Percentiles rank a stretch among this genome's conserved stretches.
Conservation (phyloP, 169 alveolate species). For the Cystoisospora suis region DNA sequence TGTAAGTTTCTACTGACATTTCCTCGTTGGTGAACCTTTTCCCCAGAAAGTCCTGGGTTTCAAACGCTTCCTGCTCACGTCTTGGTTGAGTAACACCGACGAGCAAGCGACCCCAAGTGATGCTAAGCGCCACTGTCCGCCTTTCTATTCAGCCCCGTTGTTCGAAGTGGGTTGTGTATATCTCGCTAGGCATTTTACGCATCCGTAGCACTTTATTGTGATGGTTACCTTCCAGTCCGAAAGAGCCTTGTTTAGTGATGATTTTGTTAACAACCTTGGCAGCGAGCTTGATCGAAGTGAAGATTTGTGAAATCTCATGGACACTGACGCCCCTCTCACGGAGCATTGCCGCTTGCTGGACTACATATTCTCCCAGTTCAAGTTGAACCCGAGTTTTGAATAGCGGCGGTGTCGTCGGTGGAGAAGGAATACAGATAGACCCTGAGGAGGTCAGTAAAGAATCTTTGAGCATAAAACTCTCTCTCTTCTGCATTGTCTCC, state of each 20-base stretch:
- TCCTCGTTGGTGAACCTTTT: no score
- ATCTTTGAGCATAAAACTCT: background rate
- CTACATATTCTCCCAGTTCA: constrained; percentile 43
- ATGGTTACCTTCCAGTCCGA: constrained; percentile 29
- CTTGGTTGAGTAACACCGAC: no score
- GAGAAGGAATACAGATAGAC: background rate
- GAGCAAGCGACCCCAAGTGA: no score
- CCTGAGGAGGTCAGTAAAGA: background rate
- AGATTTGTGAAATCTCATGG: constrained; percentile 12
- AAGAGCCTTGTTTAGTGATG: constrained; percentile 32
- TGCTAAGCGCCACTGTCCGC: no score
- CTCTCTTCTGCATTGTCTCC: background rate
- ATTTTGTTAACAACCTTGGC: constrained; percentile 34
- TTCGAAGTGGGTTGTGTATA: no score
- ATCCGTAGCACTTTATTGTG: background rate
- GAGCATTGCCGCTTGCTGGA: constrained; percentile 27
- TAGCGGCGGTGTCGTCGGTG: constrained; percentile 13
- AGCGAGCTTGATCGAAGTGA: constrained; percentile 45
- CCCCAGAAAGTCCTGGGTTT: no score
- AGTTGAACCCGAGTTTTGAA: constrained; percentile 3
- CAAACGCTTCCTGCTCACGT: no score
- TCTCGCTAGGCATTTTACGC: no score
- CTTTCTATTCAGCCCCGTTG: no score
- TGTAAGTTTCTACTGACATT: no score
- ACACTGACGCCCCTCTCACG: background rate